Evolutionary conservation across 148 eudicot species (phyloP), one percentile per base, ranked within the genome.

Genomic region (Camellia lanceoleosa): DNA sequence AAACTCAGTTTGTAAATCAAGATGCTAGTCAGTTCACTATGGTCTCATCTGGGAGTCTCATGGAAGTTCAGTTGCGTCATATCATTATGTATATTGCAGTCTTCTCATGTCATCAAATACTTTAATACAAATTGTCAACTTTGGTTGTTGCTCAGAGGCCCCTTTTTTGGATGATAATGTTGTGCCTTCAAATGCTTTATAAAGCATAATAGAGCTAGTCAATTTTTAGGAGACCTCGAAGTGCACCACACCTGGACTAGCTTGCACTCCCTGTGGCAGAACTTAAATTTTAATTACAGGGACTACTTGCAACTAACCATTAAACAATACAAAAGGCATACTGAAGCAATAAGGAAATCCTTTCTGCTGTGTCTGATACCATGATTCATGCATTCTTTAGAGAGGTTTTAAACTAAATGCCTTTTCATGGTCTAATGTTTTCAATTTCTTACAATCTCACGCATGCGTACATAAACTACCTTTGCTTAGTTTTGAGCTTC

Each of bases 401-500:
- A 13, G 59, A 63, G 14, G n/a, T 73, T 73, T 14, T 30, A 55
- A 72, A 16, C 42, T 73, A 46, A 73, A 20, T 19, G 16, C 52
- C 43, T 4, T 20, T 62, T 56, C 8, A 10, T 61, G 23, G 3
- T 16, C 65, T n/a, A 61, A 18, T 56, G 15, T 61, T 61, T 18
- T 61, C 11, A n/a, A 51, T 51, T 9, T 51, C 9, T 51, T 51
- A 51, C 54, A 8, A 15, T 42, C 41, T 46, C 46, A 42, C 5
- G 0, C 3, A 58, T 58, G 15, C 13, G 1, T 14, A 15, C 61
- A 58, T 14, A 58, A 10, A 14, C 51, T 23, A n/a, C 42, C 30
- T 12, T 49, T 52, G 14, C 20, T 52, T 72, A 18, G 42, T 19
- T 52, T 54, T 72, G 73, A 70, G 55, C 75, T 73, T 73, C 76